Conservation (phyloP, 768 basidiomycete genomes). For the Lactifluus piperatus region DNA sequence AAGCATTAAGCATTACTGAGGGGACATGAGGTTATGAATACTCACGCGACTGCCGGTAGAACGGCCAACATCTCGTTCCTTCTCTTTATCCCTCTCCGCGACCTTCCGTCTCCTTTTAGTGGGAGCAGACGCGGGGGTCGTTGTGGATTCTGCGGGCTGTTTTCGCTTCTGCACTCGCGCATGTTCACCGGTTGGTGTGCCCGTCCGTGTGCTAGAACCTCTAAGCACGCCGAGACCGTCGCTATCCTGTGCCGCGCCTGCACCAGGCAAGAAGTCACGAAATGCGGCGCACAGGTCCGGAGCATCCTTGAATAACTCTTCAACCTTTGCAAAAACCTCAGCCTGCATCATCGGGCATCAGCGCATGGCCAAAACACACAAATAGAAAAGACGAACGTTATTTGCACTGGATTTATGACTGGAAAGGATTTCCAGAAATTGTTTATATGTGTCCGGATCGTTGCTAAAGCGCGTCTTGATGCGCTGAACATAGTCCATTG, state of each 20-base stretch:
- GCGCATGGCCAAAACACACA: constrained; percentile 8
- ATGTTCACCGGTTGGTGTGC: constrained; percentile 27
- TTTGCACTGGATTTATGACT: constrained; percentile 47
- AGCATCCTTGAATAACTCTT: constrained; percentile 62
- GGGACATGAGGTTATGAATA: neutral
- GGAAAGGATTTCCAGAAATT: constrained; percentile 71
- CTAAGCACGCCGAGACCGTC: constrained; percentile 11
- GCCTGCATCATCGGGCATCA: constrained; percentile 31
- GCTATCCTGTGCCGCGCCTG: neutral
- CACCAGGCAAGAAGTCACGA: constrained; percentile 60
- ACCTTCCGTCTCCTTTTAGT: constrained; percentile 64
- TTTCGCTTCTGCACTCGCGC: constrained; percentile 34
- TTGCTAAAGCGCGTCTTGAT: constrained; percentile 80
- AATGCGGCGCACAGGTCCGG: constrained; percentile 70
- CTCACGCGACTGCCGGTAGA: constrained; percentile 17
- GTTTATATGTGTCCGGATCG: constrained; percentile 77
- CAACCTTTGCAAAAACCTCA: constrained; percentile 62
- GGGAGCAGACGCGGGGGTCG: constrained; percentile 33
- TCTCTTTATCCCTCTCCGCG: constrained; percentile 36
- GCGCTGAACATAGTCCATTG: constrained; percentile 92
- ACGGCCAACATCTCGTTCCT: constrained; percentile 24
- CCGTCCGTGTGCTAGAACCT: constrained; percentile 20
- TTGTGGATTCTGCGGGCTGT: constrained; percentile 20
- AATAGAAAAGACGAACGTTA: constrained; percentile 33
- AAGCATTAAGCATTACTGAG: neutral